phyloP scores from a whole-genome alignment of 306 rosid species.

The Lablab purpureus region DNA sequence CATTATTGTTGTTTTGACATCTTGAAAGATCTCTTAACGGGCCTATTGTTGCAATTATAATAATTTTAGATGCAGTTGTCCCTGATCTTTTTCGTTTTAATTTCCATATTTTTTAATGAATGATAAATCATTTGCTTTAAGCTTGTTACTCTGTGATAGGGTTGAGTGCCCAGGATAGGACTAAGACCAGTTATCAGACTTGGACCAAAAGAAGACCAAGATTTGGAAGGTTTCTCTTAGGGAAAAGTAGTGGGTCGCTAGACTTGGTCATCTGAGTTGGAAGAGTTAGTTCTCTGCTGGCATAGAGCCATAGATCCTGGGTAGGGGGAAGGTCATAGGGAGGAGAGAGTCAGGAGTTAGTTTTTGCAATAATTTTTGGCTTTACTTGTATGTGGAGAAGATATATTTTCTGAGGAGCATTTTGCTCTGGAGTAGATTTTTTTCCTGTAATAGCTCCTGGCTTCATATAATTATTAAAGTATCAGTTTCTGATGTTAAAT shows the following conservation, averaged over 20 bases:
- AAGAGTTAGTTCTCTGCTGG: neutral
- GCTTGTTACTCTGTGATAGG: slow-evolving; percentile 31
- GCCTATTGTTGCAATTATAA: slow-evolving; percentile 28
- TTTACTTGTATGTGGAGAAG: neutral
- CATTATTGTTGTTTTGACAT: slow-evolving; percentile 12
- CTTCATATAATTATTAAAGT: neutral
- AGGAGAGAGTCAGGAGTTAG: neutral
- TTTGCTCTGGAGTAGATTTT: neutral
- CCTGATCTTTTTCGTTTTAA: slow-evolving; percentile 1
- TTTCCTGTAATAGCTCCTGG: neutral
- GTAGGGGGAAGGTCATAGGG: neutral
- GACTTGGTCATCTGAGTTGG: neutral
- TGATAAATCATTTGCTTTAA: slow-evolving; percentile 29
- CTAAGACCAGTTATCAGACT: neutral
- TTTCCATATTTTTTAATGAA: neutral
- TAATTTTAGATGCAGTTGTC: slow-evolving; percentile 32
- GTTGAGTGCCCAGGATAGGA: neutral
- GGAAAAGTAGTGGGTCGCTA: no score
- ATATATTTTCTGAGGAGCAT: neutral
- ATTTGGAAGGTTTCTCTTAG: neutral
- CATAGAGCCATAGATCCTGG: neutral
- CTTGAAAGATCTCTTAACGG: slow-evolving; percentile 33
- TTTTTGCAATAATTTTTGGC: neutral
- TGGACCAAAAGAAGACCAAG: neutral
- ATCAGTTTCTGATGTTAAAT: slow-evolving; percentile 2